Conservation (phyloP, 176 grass and related monocot species). For the Urochloa ruziziensis region DNA sequence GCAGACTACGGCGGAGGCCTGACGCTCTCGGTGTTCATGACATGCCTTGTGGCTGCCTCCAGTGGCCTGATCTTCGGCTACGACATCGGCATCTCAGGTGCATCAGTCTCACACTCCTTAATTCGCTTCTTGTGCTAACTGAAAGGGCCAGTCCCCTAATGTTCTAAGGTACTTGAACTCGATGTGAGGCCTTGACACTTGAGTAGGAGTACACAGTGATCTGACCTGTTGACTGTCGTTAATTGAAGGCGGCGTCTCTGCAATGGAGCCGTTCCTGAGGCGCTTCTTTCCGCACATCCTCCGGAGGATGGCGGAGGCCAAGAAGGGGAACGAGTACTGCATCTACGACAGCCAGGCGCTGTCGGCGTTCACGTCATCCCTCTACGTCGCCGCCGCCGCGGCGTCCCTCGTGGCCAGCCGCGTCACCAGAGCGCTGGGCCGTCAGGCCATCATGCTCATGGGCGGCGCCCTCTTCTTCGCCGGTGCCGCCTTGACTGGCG, state of each 20-base stretch:
- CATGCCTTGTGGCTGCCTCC: slow-evolving; percentile 79
- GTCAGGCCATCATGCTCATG: slow-evolving; percentile 63
- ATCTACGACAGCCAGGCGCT: slow-evolving; percentile 72
- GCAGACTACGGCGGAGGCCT: slow-evolving; percentile 52
- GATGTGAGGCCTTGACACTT: no score
- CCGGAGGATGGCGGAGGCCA: slow-evolving; percentile 32
- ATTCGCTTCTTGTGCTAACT: no score
- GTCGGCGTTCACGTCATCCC: slow-evolving; percentile 78
- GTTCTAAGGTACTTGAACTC: no score
- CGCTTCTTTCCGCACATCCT: slow-evolving; percentile 67
- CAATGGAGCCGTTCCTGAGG: slow-evolving; percentile 71
- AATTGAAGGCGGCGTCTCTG: slow-evolving; percentile 52
- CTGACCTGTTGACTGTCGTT: neutral
- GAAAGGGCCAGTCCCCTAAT: no score
- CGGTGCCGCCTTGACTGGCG: slow-evolving; percentile 58
- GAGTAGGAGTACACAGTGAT: no score
- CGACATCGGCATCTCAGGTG: slow-evolving; percentile 89
- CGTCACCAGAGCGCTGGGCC: slow-evolving; percentile 56
- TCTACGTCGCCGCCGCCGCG: slow-evolving; percentile 69
- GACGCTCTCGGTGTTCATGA: slow-evolving; percentile 59
- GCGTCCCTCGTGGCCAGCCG: slow-evolving; percentile 58
- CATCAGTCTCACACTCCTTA: no score
- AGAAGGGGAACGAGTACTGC: slow-evolving; percentile 63
- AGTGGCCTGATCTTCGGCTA: slow-evolving; percentile 93
- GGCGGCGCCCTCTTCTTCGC: slow-evolving; percentile 70